Evolutionary conservation across 768 basidiomycete genomes (phyloP), one percentile per base, ranked within the genome.

Genomic region (Chiua virens): DNA sequence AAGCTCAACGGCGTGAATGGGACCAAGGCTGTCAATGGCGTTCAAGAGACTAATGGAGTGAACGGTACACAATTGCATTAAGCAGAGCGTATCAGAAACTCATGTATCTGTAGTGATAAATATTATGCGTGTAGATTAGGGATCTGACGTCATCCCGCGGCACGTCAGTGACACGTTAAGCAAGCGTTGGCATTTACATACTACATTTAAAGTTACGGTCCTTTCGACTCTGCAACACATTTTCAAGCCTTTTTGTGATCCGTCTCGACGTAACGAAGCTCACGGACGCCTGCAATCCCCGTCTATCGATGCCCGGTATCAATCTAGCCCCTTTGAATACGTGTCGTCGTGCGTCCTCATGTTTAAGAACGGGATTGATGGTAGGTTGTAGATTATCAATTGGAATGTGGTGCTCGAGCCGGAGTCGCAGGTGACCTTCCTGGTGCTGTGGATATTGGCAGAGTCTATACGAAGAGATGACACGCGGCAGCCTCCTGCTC

Each of bases 1-100:
- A 59, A 62, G 45, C 36, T 58, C 18, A 54, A 57, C 8, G 53
- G 51, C 7, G 23, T 30, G 4, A 53, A 49, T 34, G 58, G 35
- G 25, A 30, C 36, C 41, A 53, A 60, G 42, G 40, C 50, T 46
- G 20, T 45, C 11, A 58, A 60, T 45, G 59, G 60, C 45, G 45
- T 48, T 43, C 62, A 52, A 56, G 66, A 20, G 20, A 59, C 32
- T 1, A 32, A 60, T 45, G 59, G 56, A 23, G 46, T 43, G 49
- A 65, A 57, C 55, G 69, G 47, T 44, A 52, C 50, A 23, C 37
- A 42, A 20, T 40, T 13, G 18, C 40, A 50, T 17, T 53, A 36
- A 48, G 36, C 15, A 15, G 27, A 8, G 14, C 15, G 36, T 58
- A 18, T 40, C 21, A 22, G 21, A 30, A 17, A 7, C 8, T 4